These are phyloP conservation scores for Thamnidium elegans DNA, from an alignment of 192 early-diverging fungal genomes.

Conservation along the genomic window DNA sequence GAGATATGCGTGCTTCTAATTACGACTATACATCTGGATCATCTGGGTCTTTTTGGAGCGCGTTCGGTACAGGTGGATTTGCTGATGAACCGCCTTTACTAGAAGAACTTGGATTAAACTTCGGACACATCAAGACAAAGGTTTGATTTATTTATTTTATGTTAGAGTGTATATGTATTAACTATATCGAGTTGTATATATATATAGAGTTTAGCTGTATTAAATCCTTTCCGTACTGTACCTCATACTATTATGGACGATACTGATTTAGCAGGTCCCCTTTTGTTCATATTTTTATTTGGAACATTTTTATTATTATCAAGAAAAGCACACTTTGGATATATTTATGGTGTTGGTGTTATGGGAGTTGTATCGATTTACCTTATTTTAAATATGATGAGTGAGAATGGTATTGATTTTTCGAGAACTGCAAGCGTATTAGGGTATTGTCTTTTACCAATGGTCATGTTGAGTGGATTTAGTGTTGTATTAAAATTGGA, in stretches of 20 bases:
- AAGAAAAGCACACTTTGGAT: constrained; percentile 94
- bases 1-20: constrained; percentile 28
- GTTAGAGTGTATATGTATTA: background rate
- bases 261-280: constrained; percentile 92
- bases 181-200: background rate
- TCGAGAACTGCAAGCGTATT: constrained; percentile 90
- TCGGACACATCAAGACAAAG: constrained; percentile 87
- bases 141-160: constrained; percentile 27
- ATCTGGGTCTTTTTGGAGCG: constrained; percentile 51
- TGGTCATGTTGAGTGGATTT: constrained; percentile 85
- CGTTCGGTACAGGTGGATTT: constrained; percentile 91
- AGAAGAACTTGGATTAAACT: constrained; percentile 97
- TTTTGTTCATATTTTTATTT: constrained; percentile 87
- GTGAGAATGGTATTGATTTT: constrained; percentile 79
- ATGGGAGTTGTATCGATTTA: constrained; percentile 86
- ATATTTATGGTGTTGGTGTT: constrained; percentile 93
- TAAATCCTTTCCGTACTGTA: constrained; percentile 78
- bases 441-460: constrained; percentile 94
- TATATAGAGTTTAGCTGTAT: constrained; percentile 68
- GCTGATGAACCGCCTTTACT: constrained; percentile 91
- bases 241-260: constrained; percentile 91
- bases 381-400: constrained; percentile 93
- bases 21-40: constrained; percentile 21
- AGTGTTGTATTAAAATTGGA: constrained; percentile 69
- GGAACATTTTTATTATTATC: constrained; percentile 82